Base-by-base conservation (phyloP, 495 filamentous ascomycete species). In the Neurospora pannonica region DNA sequence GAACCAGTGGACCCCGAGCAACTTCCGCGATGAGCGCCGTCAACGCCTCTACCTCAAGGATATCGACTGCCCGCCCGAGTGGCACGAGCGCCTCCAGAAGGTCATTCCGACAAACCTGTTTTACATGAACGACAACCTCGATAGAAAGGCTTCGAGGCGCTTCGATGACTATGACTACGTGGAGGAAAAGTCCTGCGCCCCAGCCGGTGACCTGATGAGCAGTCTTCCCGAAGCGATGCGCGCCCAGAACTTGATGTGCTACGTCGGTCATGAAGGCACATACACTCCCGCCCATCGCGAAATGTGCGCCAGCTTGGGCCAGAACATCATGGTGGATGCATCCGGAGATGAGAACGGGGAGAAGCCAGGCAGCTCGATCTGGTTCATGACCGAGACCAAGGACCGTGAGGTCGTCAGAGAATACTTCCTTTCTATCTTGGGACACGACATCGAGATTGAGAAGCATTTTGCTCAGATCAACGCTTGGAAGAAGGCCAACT, bases 211-310 rank as follows among this genome's bases (percentile, higher is more conserved):
- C 77, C 82, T 99, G 36, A 99, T 99, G 96, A 94, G 93, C 80
- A 93, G 91, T 75, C 87, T 99, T n/a, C 93, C 94, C 0, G 81
- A 86, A 15, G 84, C 90, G 28, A 96, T 97, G 92, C 89, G 94
- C 24, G 96, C 96, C 8, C 91, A 97, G 75, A 99, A 99, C 74
- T 86, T 99, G 78, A 97, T 98, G 95, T 98, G 95, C 83, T 99
- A 99, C 79, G 91, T 98, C 76, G 96, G 96, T 3, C 96, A 98
- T 77, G 96, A 99, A 83, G 96, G 96, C 1, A 99, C 96, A 3
- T 99, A 97, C 79, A 99, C 96, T 0, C 95, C 96, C 71, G 92
- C 94, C 19, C 96, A 99, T 81, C 91, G 94, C 78, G 96, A 99
- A 79, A 99, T 99, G 96, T 99, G 95, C 82, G 96, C 93, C 19